Percentiles rank a stretch among this genome's conserved stretches.
phyloP scores from a whole-genome alignment of 2,329 filamentous ascomycete species.

The Ilyonectria robusta region DNA sequence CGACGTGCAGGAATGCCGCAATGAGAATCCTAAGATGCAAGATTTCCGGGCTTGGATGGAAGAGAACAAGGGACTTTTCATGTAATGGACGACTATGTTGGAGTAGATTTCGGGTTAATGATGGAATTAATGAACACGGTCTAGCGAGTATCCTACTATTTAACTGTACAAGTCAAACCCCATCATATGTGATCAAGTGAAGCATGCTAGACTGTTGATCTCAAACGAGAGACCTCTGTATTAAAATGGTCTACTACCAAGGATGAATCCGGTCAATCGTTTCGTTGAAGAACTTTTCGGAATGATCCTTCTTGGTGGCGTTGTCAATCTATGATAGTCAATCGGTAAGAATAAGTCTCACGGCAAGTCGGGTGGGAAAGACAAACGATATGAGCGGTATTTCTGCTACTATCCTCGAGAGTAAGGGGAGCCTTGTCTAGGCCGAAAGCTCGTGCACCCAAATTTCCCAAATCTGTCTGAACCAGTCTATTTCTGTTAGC shows the following conservation, averaged over 20 bases:
- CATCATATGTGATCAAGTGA: too few relatives aligned
- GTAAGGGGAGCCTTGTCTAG: neutral
- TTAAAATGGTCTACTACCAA: too few relatives aligned
- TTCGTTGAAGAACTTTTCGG: neutral
- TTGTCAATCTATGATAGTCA: neutral
- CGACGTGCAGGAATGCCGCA: conserved; percentile 23
- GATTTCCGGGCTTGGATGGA: conserved; percentile 30
- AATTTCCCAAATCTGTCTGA: neutral
- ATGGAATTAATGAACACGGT: neutral
- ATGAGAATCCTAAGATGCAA: conserved; percentile 23
- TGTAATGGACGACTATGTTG: neutral
- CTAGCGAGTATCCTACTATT: neutral
- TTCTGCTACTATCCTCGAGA: neutral
- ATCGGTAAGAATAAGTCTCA: neutral
- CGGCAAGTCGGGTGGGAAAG: neutral
- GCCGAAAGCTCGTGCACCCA: neutral
- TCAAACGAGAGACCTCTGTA: too few relatives aligned
- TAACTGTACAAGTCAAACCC: too few relatives aligned
- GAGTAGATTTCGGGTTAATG: neutral
- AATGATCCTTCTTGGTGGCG: neutral
- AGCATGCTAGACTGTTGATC: too few relatives aligned
- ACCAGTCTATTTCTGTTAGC: neutral
- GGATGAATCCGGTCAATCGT: neutral
- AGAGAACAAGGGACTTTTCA: conserved; percentile 10
- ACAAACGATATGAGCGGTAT: neutral